A percentile compares a stretch with the other conserved stretches of the same genome.
phyloP scores from a whole-genome alignment of 768 basidiomycete genomes.

The Mycena belliarum region DNA sequence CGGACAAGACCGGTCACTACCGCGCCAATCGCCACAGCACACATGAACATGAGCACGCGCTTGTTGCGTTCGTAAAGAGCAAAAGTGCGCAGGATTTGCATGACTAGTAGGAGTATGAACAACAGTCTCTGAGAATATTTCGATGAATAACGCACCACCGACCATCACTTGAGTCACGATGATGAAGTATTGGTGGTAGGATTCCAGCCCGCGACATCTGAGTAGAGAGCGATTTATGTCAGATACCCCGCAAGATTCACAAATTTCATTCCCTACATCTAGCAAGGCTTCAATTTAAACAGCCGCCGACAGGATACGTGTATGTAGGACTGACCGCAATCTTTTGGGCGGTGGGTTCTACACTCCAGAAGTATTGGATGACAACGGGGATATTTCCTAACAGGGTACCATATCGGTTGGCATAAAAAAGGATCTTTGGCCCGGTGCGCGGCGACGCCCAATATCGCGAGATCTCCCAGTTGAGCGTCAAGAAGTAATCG shows the following conservation, averaged over 20 bases:
- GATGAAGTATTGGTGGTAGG: conserved; percentile 14
- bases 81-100: conserved; percentile 21
- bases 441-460: conserved; percentile 21
- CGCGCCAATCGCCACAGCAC: not conserved
- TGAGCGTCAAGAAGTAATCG: conserved; percentile 10
- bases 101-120: not conserved
- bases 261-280: not conserved
- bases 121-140: not conserved
- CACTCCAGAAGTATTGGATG: conserved; percentile 27
- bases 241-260: not conserved
- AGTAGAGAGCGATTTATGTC: not conserved
- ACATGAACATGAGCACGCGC: conserved; percentile 7
- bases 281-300: too few relatives aligned
- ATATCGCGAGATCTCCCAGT: conserved; percentile 10
- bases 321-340: not conserved
- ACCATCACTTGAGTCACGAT: conserved; percentile 5
- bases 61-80: conserved; percentile 20
- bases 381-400: conserved; percentile 33
- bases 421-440: conserved; percentile 32
- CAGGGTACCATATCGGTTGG: conserved; percentile 37
- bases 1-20: conserved; percentile 8
- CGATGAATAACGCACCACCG: conserved; percentile 16
- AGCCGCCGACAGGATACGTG: not conserved
- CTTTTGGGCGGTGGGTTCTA: conserved; percentile 1
- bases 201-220: not conserved